Percentiles rank a stretch among this genome's conserved stretches.
Conservation (phyloP, 1,284 basidiomycete species). For the Leccinum ambiguum region DNA sequence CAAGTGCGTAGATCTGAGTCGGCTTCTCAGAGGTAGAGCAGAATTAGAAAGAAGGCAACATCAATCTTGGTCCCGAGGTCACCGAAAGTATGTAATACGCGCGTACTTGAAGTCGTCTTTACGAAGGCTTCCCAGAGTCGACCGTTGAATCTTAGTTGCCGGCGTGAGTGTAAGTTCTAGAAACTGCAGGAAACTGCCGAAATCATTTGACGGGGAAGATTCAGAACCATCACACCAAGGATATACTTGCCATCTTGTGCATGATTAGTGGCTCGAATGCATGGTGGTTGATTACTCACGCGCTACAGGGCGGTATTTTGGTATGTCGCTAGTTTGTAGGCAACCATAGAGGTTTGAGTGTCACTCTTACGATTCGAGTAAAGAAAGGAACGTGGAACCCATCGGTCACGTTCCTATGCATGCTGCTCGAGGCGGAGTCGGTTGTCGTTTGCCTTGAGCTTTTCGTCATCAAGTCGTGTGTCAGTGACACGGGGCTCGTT, state of each 20-base stretch:
- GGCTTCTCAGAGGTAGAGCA: too few species aligned
- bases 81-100: too few species aligned
- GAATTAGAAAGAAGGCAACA: too few species aligned
- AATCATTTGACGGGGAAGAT: too few species aligned
- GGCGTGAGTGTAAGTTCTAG: too few species aligned
- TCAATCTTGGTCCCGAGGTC: too few species aligned
- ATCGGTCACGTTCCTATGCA: slow-evolving; percentile 24
- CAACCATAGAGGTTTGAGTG: slow-evolving; percentile 48
- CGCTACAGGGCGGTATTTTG: slow-evolving; percentile 60
- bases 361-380: slow-evolving; percentile 74
- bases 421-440: slow-evolving; percentile 26
- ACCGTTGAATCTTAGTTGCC: too few species aligned
- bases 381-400: slow-evolving; percentile 42
- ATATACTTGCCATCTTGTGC: slow-evolving; percentile 61
- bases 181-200: too few species aligned
- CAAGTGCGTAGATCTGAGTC: too few species aligned
- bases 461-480: slow-evolving; percentile 35
- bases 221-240: slow-evolving; percentile 40
- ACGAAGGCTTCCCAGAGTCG: too few species aligned
- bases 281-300: slow-evolving; percentile 40
- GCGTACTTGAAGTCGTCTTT: too few species aligned
- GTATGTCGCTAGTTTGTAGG: slow-evolving; percentile 61
- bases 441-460: slow-evolving; percentile 39
- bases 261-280: slow-evolving; percentile 50
- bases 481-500: slow-evolving; percentile 17